phyloP scores from a whole-genome alignment of 441 rosid species.

The Euphorbia schlechtendalii region DNA sequence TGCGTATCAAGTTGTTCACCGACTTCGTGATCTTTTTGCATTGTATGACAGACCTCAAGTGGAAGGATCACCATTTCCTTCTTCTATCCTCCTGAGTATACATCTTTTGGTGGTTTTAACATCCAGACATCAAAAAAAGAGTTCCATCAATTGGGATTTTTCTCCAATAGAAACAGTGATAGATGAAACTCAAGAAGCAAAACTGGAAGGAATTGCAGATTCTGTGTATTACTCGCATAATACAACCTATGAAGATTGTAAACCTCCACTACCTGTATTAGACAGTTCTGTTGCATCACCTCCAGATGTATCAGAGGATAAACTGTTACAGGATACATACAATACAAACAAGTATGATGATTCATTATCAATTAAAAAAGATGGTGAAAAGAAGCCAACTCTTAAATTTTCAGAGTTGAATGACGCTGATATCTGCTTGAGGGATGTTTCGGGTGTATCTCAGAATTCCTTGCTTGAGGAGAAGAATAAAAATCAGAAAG shows the following conservation, averaged over 20 bases:
- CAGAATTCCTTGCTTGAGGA: constrained; percentile 26
- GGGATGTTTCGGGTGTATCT: constrained; percentile 22
- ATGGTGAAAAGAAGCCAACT: constrained; percentile 29
- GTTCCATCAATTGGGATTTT: constrained; percentile 45
- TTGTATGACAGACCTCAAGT: constrained; percentile 84
- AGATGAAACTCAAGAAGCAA: constrained; percentile 28
- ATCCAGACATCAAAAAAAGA: constrained; percentile 31
- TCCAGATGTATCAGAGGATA: constrained; percentile 30
- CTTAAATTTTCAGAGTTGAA: constrained; percentile 24
- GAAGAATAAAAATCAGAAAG: constrained; percentile 31
- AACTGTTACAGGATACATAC: constrained; percentile 26
- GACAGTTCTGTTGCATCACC: constrained; percentile 25
- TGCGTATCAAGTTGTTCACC: constrained; percentile 69
- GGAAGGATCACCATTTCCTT: constrained; percentile 77
- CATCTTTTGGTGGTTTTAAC: constrained; percentile 63
- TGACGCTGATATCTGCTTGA: constrained; percentile 16
- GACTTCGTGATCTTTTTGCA: constrained; percentile 67
- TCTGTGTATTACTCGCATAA: neutral
- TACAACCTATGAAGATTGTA: neutral
- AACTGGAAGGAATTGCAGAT: constrained; percentile 25
- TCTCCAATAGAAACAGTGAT: constrained; percentile 30
- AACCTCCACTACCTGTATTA: constrained; percentile 22
- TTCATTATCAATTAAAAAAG: constrained; percentile 17
- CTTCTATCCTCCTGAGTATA: constrained; percentile 61
- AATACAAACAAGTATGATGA: constrained; percentile 23